Evolutionary conservation across 1,284 basidiomycete species (phyloP).

Genomic region (Irpex rosettiformis): DNA sequence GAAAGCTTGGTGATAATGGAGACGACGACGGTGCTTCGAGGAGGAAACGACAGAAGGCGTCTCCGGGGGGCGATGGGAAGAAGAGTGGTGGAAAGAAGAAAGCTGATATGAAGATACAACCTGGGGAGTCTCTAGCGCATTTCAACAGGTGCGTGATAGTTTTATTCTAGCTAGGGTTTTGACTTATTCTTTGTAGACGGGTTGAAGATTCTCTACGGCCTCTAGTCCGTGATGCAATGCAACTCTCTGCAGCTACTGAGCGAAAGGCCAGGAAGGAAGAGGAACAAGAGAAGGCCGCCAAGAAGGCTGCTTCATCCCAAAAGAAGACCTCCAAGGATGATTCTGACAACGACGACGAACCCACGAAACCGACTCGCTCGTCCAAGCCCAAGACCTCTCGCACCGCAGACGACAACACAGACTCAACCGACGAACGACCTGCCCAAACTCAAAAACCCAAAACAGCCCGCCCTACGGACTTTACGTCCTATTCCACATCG

Average conservation of each 20-base stretch:
- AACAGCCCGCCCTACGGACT: slow-evolving; percentile 46
- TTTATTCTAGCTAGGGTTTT: slow-evolving; percentile 4
- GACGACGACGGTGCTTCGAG: slow-evolving; percentile 26
- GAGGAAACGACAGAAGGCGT: slow-evolving; percentile 34
- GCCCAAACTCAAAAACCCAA: slow-evolving; percentile 19
- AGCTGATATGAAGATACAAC: slow-evolving; percentile 44
- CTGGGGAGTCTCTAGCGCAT: slow-evolving; percentile 68
- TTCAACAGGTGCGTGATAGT: slow-evolving; percentile 63
- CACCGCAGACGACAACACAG: slow-evolving; percentile 2
- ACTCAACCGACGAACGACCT: slow-evolving; percentile 7
- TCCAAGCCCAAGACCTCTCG: slow-evolving; percentile 12
- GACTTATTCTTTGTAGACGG: slow-evolving; percentile 39
- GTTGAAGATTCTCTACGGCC: slow-evolving; percentile 70
- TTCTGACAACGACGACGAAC: slow-evolving; percentile 4
- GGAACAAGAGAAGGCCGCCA: slow-evolving; percentile 23
- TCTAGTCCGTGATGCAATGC: slow-evolving; percentile 56
- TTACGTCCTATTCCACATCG: slow-evolving; percentile 48
- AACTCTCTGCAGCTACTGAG: slow-evolving; percentile 47
- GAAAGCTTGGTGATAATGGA: slow-evolving; percentile 32
- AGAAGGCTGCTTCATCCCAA: slow-evolving; percentile 12
- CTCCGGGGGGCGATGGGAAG: slow-evolving; percentile 20
- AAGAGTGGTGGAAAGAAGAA: slow-evolving; percentile 8
- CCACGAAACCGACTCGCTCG: slow-evolving; percentile 7
- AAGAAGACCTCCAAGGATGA: not conserved
- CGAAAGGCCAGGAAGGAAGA: slow-evolving; percentile 46